Conservation (phyloP, 1,284 basidiomycete genomes). For the Inonotus obliquus region DNA sequence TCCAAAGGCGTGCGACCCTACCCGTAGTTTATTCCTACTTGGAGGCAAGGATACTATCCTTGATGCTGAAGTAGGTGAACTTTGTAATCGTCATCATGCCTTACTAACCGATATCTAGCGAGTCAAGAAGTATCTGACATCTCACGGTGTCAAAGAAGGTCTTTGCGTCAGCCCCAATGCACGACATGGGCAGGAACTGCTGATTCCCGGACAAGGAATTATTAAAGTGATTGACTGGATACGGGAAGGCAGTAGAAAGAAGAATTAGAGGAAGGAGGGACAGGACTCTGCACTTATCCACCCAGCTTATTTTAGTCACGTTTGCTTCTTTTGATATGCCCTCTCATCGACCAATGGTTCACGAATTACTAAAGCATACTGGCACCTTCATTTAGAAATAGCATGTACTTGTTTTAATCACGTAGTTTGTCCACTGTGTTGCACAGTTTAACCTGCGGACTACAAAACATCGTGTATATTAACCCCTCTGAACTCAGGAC, state of each 20-base stretch:
- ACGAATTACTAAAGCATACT: no score
- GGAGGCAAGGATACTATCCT: slow-evolving; percentile 81
- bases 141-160: slow-evolving; percentile 69
- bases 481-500: neutral
- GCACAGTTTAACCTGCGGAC: neutral
- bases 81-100: neutral
- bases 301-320: neutral
- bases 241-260: slow-evolving; percentile 16
- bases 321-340: neutral
- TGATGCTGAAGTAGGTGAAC: slow-evolving; percentile 52
- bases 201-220: slow-evolving; percentile 50
- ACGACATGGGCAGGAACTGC: slow-evolving; percentile 69
- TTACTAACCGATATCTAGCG: slow-evolving; percentile 39
- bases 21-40: slow-evolving; percentile 64
- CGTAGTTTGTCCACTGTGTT: neutral
- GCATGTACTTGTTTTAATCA: no score
- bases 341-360: no score
- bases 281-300: neutral
- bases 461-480: neutral
- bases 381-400: no score
- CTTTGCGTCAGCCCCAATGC: slow-evolving; percentile 67
- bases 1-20: slow-evolving; percentile 62
- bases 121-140: slow-evolving; percentile 66
- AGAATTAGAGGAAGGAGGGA: neutral
- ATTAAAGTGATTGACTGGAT: slow-evolving; percentile 66